These are phyloP conservation scores for Dunaliella sp. DNA, from an alignment of 139 green algal genomes.

Conservation along the genomic window DNA sequence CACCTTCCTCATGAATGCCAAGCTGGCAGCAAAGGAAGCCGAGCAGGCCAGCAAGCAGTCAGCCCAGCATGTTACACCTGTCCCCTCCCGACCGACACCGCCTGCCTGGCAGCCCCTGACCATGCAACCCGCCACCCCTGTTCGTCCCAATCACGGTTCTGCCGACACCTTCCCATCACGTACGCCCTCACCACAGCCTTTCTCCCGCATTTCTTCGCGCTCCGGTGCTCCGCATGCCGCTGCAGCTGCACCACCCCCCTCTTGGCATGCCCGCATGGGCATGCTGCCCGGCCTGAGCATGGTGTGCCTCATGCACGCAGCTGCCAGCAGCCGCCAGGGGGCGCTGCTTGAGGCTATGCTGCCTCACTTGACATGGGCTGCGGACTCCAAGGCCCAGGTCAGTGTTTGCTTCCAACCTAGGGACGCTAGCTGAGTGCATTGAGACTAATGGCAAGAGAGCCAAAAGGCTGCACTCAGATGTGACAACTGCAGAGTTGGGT, in stretches of 20 bases:
- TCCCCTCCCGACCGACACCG: too few species aligned
- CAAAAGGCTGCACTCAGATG: too few species aligned
- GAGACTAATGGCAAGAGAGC: too few species aligned
- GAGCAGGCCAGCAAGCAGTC: not conserved
- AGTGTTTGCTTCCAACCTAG: too few species aligned
- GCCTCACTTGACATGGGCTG: constrained; percentile 19
- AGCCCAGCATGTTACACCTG: too few species aligned
- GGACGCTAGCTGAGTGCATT: too few species aligned
- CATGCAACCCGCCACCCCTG: not conserved
- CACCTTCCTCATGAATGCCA: not conserved
- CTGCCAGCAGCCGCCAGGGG: constrained; percentile 23
- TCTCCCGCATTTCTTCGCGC: not conserved
- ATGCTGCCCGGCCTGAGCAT: constrained; percentile 40
- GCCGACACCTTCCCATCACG: not conserved
- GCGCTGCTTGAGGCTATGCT: constrained; percentile 46
- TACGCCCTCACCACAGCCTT: not conserved
- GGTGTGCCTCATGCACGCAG: constrained; percentile 36
- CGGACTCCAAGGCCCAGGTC: too few species aligned
- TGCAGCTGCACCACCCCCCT: not conserved
- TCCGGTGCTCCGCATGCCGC: not conserved
- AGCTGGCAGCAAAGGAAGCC: not conserved
- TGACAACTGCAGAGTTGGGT: too few species aligned
- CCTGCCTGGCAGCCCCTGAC: not conserved
- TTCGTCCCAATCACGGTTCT: not conserved
- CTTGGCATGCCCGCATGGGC: constrained; percentile 28